Conservation (phyloP, 306 rosid genomes). For the Comarum palustre region DNA sequence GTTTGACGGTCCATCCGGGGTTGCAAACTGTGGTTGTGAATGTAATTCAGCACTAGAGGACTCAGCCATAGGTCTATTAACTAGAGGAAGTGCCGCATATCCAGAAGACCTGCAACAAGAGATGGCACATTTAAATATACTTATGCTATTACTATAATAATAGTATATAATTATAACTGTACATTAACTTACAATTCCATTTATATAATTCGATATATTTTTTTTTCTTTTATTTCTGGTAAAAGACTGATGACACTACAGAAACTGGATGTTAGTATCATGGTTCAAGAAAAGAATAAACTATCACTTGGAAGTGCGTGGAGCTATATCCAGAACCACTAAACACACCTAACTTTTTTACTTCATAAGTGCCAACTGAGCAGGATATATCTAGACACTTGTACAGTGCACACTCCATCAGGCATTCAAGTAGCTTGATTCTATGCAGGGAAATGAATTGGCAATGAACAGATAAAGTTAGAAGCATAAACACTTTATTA, state of each 20-base stretch:
- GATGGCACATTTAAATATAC: background rate
- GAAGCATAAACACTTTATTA: constrained; percentile 4
- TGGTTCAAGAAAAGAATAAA: background rate
- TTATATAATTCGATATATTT: no score
- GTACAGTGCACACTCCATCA: background rate
- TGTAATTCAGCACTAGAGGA: constrained; percentile 34
- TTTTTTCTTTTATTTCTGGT: no score
- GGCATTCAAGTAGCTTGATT: background rate
- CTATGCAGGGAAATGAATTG: background rate
- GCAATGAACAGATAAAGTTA: constrained; percentile 2
- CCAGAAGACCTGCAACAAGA: constrained; percentile 59
- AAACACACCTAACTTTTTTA: background rate
- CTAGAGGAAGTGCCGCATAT: constrained; percentile 48
- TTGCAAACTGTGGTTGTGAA: constrained; percentile 36
- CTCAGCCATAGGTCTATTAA: constrained; percentile 38
- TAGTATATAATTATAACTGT: no score
- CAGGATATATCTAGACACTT: background rate
- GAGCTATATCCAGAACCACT: background rate
- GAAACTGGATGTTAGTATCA: background rate
- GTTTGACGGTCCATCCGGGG: constrained; percentile 52
- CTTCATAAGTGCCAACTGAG: background rate
- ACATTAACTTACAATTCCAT: no score
- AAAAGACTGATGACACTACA: background rate
- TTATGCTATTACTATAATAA: no score
- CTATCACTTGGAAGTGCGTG: background rate